A percentile compares a stretch with the other conserved stretches of the same genome.
Evolutionary conservation across 1,139 yeast genomes (phyloP).

Genomic region (Zygosaccharomyces sapae): DNA sequence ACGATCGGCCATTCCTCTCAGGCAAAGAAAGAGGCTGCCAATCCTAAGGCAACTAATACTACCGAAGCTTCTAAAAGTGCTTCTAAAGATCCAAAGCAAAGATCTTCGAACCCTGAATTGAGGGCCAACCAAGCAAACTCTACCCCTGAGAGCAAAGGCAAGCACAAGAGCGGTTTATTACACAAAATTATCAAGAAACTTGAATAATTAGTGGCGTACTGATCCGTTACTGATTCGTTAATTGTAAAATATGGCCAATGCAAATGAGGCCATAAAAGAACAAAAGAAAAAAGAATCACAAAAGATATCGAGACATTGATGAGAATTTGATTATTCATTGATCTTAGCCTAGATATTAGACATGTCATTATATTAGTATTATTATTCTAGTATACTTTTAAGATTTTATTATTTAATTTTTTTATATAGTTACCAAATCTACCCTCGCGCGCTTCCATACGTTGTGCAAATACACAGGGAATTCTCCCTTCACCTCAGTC

Average conservation of each 20-base stretch:
- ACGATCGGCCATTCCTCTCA: constrained; percentile 4
- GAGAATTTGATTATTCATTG: constrained; percentile 1
- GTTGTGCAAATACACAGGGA: constrained; percentile 53
- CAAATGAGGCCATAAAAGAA: not conserved
- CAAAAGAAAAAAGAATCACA: not conserved
- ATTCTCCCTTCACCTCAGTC: constrained; percentile 40
- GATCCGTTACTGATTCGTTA: not conserved
- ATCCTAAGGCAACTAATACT: not conserved
- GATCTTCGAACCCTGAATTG: constrained; percentile 7
- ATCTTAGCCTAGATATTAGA: not conserved
- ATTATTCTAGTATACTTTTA: too few relatives aligned
- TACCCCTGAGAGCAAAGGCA: constrained; percentile 10
- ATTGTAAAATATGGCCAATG: not conserved
- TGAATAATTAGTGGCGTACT: constrained; percentile 6
- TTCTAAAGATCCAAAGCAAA: constrained; percentile 1
- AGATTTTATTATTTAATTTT: not conserved
- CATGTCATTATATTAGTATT: too few relatives aligned
- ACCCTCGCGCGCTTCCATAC: constrained; percentile 76
- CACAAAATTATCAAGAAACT: constrained; percentile 21
- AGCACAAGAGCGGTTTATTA: constrained; percentile 20
- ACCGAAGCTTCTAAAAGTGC: not conserved
- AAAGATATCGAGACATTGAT: not conserved
- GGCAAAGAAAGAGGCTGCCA: constrained; percentile 1
- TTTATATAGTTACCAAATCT: constrained; percentile 54
- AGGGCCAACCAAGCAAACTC: constrained; percentile 6